Evolutionary conservation across 2,329 filamentous ascomycete genomes (phyloP).

Genomic region (Fragosphaeria purpurea): DNA sequence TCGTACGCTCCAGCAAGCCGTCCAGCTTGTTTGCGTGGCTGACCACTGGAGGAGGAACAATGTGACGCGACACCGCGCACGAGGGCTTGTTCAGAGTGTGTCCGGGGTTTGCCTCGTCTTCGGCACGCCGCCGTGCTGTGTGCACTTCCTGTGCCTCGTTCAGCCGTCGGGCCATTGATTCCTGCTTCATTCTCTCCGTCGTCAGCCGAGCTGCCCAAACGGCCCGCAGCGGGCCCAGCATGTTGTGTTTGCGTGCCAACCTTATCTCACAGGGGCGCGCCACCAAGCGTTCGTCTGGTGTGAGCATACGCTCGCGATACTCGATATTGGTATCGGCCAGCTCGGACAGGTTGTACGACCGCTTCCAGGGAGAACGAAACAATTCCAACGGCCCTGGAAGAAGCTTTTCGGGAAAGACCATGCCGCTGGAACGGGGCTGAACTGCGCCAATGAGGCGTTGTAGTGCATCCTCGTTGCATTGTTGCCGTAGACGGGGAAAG

Average conservation of each 20-base stretch:
- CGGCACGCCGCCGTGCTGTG: too few species aligned
- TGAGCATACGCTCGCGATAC: conserved; percentile 4
- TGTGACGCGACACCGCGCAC: too few species aligned
- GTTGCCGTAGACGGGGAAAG: not conserved
- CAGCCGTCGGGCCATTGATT: too few species aligned
- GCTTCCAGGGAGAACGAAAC: not conserved
- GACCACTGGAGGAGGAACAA: too few species aligned
- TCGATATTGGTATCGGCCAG: not conserved
- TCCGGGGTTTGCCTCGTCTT: too few species aligned
- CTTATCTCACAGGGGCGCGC: conserved; percentile 5
- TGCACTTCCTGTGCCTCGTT: too few species aligned
- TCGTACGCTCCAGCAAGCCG: too few species aligned
- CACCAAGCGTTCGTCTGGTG: conserved; percentile 1
- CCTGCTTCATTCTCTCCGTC: not conserved
- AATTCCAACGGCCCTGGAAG: not conserved
- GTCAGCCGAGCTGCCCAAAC: conserved; percentile 3
- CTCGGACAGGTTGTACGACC: not conserved
- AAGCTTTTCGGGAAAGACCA: not conserved
- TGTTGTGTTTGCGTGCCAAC: not conserved
- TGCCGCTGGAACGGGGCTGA: not conserved
- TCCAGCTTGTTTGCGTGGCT: too few species aligned
- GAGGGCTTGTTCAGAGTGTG: too few species aligned
- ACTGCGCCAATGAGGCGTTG: not conserved
- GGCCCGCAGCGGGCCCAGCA: not conserved
- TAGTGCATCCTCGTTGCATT: not conserved